Percentiles rank a stretch among this genome's conserved stretches.
Evolutionary conservation across 2,329 filamentous ascomycete species (phyloP).

Genomic region (Neofusicoccum ribis): DNA sequence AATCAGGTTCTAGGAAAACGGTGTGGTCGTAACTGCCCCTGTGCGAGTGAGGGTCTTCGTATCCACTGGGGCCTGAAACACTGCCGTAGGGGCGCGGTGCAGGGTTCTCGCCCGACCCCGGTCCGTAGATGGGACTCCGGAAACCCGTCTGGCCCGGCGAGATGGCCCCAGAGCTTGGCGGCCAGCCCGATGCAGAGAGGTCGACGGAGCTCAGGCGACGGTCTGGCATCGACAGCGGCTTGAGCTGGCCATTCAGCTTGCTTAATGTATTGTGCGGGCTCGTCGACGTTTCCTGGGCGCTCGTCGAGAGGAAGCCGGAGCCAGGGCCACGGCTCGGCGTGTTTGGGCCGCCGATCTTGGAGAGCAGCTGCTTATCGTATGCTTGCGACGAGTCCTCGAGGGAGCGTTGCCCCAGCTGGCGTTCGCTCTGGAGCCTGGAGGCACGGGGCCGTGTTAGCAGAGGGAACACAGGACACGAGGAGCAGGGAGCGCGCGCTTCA

Average conservation of each 20-base stretch:
- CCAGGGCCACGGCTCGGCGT: slow-evolving; percentile 51
- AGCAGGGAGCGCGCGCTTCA: not conserved
- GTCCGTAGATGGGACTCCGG: slow-evolving; percentile 44
- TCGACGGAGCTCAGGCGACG: slow-evolving; percentile 39
- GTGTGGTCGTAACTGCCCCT: slow-evolving; percentile 64
- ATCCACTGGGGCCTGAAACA: slow-evolving; percentile 46
- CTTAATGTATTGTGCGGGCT: slow-evolving; percentile 40
- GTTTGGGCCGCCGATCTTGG: slow-evolving; percentile 62
- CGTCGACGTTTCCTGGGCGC: slow-evolving; percentile 36
- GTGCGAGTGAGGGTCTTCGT: slow-evolving; percentile 55
- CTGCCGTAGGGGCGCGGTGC: slow-evolving; percentile 48
- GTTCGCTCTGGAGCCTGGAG: slow-evolving; percentile 59
- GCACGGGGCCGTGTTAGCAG: not conserved
- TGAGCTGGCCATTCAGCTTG: slow-evolving; percentile 45
- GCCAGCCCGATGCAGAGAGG: slow-evolving; percentile 41
- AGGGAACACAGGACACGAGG: not conserved
- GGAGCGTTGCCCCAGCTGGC: slow-evolving; percentile 58
- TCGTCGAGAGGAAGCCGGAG: slow-evolving; percentile 32
- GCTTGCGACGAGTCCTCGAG: slow-evolving; percentile 61
- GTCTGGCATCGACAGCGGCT: slow-evolving; percentile 48
- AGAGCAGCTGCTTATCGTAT: slow-evolving; percentile 63
- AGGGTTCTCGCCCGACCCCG: slow-evolving; percentile 25
- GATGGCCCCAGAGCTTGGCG: slow-evolving; percentile 42
- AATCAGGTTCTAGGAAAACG: slow-evolving; percentile 53
- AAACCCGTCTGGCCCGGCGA: slow-evolving; percentile 46